These are phyloP conservation scores for Pouteria campechiana DNA, from an alignment of 179 eudicot genomes.

Conservation along the genomic window DNA sequence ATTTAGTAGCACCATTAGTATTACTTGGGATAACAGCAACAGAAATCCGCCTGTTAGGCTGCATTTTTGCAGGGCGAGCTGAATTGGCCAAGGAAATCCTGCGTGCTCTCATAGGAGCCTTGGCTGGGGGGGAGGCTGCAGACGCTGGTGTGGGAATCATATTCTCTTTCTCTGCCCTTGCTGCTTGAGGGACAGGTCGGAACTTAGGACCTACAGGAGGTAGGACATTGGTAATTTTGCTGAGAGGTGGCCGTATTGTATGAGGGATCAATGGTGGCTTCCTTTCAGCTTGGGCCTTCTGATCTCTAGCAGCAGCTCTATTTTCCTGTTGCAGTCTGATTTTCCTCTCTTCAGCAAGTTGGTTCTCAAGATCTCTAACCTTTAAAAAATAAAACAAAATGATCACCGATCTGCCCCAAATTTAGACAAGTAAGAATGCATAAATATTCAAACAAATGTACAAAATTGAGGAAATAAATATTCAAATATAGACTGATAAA, in stretches of 20 bases:
- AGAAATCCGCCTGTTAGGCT: constrained; percentile 64
- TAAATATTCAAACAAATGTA: too few species aligned
- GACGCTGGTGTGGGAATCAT: constrained; percentile 7
- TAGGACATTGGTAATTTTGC: constrained; percentile 52
- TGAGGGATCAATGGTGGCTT: constrained; percentile 72
- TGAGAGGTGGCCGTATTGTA: constrained; percentile 50
- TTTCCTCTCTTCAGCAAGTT: constrained; percentile 69
- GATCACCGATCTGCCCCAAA: too few species aligned
- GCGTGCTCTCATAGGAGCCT: constrained; percentile 32
- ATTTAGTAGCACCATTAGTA: too few species aligned
- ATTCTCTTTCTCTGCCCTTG: constrained; percentile 47
- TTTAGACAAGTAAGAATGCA: too few species aligned
- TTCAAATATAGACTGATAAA: too few species aligned
- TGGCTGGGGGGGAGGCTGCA: constrained; percentile 13
- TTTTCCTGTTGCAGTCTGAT: constrained; percentile 60
- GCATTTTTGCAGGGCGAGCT: constrained; percentile 25
- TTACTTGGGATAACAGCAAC: constrained; percentile 44
- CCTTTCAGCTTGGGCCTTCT: constrained; percentile 26
- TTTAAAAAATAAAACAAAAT: constrained; percentile 17
- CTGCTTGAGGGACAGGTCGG: constrained; percentile 17
- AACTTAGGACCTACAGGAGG: constrained; percentile 43
- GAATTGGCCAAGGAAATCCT: constrained; percentile 53
- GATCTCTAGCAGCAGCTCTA: constrained; percentile 39
- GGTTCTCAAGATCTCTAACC: constrained; percentile 81
- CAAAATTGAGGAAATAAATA: too few species aligned